These are phyloP conservation scores for Sugiyamaella japonica DNA, from an alignment of 1,139 yeast species.

Conservation along the genomic window DNA sequence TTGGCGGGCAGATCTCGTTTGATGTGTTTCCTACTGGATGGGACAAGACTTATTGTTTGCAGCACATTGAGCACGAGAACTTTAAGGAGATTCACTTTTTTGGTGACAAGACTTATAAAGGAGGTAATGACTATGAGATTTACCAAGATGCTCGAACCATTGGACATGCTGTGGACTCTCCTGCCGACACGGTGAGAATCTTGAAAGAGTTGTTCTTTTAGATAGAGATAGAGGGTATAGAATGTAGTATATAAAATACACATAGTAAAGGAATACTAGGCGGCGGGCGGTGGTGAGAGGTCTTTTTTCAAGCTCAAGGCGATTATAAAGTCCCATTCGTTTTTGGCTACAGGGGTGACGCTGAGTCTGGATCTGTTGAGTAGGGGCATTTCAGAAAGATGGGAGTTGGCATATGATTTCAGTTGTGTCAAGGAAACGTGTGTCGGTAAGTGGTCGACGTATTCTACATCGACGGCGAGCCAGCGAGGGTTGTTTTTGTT, in stretches of 20 bases:
- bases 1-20: constrained; percentile 98
- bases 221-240: too few species aligned
- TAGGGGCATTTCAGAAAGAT: constrained; percentile 46
- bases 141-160: constrained; percentile 87
- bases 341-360: constrained; percentile 48
- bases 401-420: constrained; percentile 33
- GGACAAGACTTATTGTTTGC: constrained; percentile 98
- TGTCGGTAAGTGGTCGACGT: constrained; percentile 45
- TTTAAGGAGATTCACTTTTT: constrained; percentile 92
- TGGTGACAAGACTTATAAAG: constrained; percentile 96
- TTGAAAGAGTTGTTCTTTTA: constrained; percentile 71
- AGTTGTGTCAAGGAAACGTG: constrained; percentile 45
- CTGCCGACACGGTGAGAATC: constrained; percentile 83
- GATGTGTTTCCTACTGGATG: constrained; percentile 99
- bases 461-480: constrained; percentile 56
- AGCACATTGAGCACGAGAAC: constrained; percentile 82
- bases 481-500: constrained; percentile 47
- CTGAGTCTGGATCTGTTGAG: constrained; percentile 51
- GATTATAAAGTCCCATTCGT: constrained; percentile 46
- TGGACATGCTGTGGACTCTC: constrained; percentile 89
- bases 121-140: constrained; percentile 98
- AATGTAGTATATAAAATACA: too few species aligned
- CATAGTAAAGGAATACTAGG: too few species aligned
- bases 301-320: constrained; percentile 32
- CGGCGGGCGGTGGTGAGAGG: too few species aligned